These are phyloP conservation scores for Microthlaspi erraticum DNA, from an alignment of 345 rosid genomes.

Conservation along the genomic window DNA sequence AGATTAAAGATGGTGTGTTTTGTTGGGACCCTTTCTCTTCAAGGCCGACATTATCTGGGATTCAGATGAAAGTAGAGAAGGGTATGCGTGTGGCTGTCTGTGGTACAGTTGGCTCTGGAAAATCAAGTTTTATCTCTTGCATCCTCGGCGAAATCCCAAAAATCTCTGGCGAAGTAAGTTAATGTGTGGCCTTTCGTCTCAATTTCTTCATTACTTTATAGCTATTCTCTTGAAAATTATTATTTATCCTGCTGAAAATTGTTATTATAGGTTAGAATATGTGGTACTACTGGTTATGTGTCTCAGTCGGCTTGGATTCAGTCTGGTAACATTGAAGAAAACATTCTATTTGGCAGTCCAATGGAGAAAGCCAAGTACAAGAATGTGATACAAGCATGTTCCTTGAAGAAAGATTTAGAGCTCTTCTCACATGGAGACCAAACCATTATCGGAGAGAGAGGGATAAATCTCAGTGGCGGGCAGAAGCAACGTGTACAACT, in stretches of 20 bases:
- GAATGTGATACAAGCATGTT: slow-evolving; percentile 90
- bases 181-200: slow-evolving; percentile 30
- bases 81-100: slow-evolving; percentile 99
- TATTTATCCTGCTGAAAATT: slow-evolving; percentile 31
- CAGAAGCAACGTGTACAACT: slow-evolving; percentile 99
- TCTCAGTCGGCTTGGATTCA: slow-evolving; percentile 99
- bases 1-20: slow-evolving; percentile 81
- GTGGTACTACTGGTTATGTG: slow-evolving; percentile 97
- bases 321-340: slow-evolving; percentile 98
- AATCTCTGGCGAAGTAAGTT: slow-evolving; percentile 94
- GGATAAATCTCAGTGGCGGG: slow-evolving; percentile 98
- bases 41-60: slow-evolving; percentile 74
- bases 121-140: slow-evolving; percentile 97
- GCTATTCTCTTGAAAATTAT: slow-evolving; percentile 18
- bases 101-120: slow-evolving; percentile 97
- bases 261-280: slow-evolving; percentile 76
- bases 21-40: slow-evolving; percentile 83
- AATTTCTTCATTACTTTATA: slow-evolving; percentile 26
- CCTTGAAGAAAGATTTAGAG: slow-evolving; percentile 92
- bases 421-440: slow-evolving; percentile 99
- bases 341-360: slow-evolving; percentile 95
- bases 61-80: slow-evolving; percentile 78
- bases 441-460: slow-evolving; percentile 99
- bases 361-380: slow-evolving; percentile 94
- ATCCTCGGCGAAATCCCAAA: slow-evolving; percentile 99